Conservation (phyloP, 129 eudicot species). For the Kitagawia praeruptora region DNA sequence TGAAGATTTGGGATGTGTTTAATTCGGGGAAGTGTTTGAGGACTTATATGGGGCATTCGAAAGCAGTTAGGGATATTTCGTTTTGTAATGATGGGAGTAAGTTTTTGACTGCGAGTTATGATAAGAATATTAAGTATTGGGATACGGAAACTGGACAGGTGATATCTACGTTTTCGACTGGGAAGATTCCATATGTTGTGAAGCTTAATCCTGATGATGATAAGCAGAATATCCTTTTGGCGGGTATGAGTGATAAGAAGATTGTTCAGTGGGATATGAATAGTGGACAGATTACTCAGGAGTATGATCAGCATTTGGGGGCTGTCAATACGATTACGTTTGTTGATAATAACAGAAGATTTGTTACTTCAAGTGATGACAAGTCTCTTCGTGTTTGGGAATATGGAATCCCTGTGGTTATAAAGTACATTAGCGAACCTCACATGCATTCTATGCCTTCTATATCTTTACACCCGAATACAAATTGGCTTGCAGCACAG, state of each 20-base stretch:
- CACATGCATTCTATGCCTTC: constrained; percentile 99
- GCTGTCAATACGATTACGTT: constrained; percentile 94
- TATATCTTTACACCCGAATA: constrained; percentile 78
- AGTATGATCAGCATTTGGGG: constrained; percentile 97
- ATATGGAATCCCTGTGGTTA: constrained; percentile 91
- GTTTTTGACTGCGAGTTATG: constrained; percentile 87
- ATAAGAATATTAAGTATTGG: constrained; percentile 97
- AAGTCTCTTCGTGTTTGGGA: constrained; percentile 97
- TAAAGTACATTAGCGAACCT: constrained; percentile 95
- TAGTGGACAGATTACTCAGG: constrained; percentile 84
- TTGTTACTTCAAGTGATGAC: constrained; percentile 95
- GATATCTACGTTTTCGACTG: constrained; percentile 83
- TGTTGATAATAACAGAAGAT: constrained; percentile 88
- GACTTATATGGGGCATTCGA: constrained; percentile 93
- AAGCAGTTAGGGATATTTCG: constrained; percentile 87
- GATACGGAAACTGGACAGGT: constrained; percentile 97
- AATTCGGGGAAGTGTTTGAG: constrained; percentile 96
- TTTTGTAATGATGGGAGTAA: constrained; percentile 84
- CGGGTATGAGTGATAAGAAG: constrained; percentile 99
- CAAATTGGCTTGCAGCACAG: constrained; percentile 95
- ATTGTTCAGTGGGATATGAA: constrained; percentile 97
- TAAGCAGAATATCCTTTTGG: constrained; percentile 86
- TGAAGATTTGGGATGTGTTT: constrained; percentile 94
- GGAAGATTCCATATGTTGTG: constrained; percentile 88
- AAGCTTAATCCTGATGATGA: constrained; percentile 96